phyloP scores from a whole-genome alignment of 1,284 basidiomycete species.

The Cryptococcus deneoformans region DNA sequence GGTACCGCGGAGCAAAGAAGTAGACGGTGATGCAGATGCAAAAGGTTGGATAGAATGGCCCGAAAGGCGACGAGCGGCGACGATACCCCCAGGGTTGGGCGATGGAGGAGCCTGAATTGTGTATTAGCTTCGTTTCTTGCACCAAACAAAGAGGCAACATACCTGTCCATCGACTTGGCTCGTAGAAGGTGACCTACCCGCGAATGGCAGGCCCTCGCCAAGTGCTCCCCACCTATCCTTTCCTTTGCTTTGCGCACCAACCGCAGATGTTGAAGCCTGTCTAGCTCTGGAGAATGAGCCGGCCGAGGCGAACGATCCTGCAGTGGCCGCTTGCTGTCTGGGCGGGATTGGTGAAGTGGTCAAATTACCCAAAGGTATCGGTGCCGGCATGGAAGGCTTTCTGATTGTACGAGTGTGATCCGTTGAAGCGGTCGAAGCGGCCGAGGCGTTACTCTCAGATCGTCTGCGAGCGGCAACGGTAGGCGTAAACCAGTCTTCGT shows the following conservation, averaged over 20 bases:
- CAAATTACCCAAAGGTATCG: conserved; percentile 14
- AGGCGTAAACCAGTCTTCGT: conserved; percentile 50
- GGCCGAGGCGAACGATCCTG: conserved; percentile 21
- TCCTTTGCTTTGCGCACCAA: conserved; percentile 9
- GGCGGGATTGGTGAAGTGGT: conserved; percentile 25
- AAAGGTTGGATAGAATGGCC: conserved; percentile 46
- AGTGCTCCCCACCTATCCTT: conserved; percentile 35
- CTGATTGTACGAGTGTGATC: not conserved
- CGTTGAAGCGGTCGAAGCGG: not conserved
- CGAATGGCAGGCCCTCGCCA: conserved; percentile 45
- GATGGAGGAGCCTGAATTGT: conserved; percentile 17
- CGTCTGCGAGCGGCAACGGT: conserved; percentile 38
- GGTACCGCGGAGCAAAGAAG: conserved; percentile 33
- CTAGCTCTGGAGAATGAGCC: conserved; percentile 3
- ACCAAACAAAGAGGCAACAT: not conserved
- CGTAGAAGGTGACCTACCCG: conserved; percentile 13
- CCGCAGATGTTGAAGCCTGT: conserved; percentile 9
- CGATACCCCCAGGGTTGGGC: conserved; percentile 23
- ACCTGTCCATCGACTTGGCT: conserved; percentile 15
- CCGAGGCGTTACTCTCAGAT: conserved; percentile 17
- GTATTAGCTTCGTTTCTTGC: not conserved
- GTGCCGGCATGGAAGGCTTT: conserved; percentile 8
- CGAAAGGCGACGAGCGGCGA: conserved; percentile 39
- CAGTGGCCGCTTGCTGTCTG: conserved; percentile 22
- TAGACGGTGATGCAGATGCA: conserved; percentile 39